These are phyloP conservation scores for Plasmopara halstedii DNA, from an alignment of 352 stramenopile genomes.

Conservation along the genomic window DNA sequence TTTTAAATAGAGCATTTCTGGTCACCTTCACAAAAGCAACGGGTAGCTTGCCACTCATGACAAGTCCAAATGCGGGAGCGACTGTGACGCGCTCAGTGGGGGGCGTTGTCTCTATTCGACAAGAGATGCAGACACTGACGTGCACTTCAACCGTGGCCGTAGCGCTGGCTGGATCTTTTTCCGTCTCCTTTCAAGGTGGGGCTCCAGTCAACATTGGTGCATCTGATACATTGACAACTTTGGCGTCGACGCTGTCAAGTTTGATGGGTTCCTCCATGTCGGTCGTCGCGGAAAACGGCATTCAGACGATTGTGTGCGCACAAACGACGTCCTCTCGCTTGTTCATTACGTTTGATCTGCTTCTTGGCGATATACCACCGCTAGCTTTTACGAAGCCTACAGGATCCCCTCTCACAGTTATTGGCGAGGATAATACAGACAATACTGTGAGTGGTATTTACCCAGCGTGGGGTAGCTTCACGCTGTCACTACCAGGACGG, in stretches of 20 bases:
- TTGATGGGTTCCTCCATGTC: constrained; percentile 16
- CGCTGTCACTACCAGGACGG: constrained; percentile 37
- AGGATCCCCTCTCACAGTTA: constrained; percentile 29
- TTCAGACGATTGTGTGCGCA: constrained; percentile 44
- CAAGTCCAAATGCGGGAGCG: constrained; percentile 15
- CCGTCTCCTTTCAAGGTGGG: constrained; percentile 38
- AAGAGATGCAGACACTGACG: constrained; percentile 78
- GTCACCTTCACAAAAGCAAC: constrained; percentile 61
- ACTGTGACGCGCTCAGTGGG: constrained; percentile 27
- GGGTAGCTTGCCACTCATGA: constrained; percentile 37
- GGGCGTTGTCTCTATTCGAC: constrained; percentile 37
- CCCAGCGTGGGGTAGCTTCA: constrained; percentile 84
- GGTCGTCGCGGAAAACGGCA: constrained; percentile 8
- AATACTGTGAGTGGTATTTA: constrained; percentile 71
- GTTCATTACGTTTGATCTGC: constrained; percentile 67
- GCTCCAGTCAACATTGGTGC: constrained; percentile 27
- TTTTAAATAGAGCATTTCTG: constrained; percentile 34
- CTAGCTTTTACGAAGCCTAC: constrained; percentile 30
- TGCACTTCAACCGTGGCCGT: constrained; percentile 39
- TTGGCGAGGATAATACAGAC: constrained; percentile 35
- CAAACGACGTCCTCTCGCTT: constrained; percentile 32
- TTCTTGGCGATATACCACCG: constrained; percentile 49
- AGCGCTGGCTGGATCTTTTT: constrained; percentile 38
- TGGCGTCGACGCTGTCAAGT: constrained; percentile 20
- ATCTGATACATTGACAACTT: constrained; percentile 32